These are phyloP conservation scores for Eutrema salsugineum DNA, from an alignment of 441 rosid species.

Conservation along the genomic window DNA sequence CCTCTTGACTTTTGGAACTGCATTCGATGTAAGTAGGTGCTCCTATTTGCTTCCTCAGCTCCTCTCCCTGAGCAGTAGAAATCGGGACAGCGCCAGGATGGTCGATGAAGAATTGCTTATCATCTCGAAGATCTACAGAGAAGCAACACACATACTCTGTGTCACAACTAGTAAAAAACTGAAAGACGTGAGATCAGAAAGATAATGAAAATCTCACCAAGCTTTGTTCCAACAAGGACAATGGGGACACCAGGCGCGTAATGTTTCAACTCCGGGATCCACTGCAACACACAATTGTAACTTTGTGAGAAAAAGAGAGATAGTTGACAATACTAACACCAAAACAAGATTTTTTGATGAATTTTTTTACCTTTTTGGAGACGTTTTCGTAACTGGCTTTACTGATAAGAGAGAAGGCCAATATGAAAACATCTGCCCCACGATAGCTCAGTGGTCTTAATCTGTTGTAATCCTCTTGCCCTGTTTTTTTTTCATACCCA, in stretches of 20 bases:
- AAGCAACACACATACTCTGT: constrained; percentile 6
- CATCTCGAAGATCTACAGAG: constrained; percentile 36
- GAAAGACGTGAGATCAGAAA: neutral
- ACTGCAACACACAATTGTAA: constrained; percentile 26
- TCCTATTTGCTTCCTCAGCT: constrained; percentile 51
- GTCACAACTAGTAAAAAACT: neutral
- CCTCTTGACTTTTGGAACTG: constrained; percentile 63
- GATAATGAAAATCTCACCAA: constrained; percentile 31
- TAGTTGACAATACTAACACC: neutral
- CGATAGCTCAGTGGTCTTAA: constrained; percentile 49
- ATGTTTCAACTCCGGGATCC: constrained; percentile 49
- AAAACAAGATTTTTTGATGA: neutral
- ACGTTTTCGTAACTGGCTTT: constrained; percentile 48
- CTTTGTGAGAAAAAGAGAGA: neutral
- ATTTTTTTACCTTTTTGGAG: constrained; percentile 35
- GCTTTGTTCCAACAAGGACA: constrained; percentile 46
- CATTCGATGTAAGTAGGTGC: constrained; percentile 55
- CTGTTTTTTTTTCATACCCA: constrained; percentile 18
- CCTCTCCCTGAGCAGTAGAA: constrained; percentile 47
- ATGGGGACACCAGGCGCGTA: constrained; percentile 45
- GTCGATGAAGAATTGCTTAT: constrained; percentile 38
- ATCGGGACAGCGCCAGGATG: constrained; percentile 43
- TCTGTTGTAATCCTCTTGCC: constrained; percentile 50
- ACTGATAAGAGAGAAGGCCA: constrained; percentile 54
- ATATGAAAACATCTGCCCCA: constrained; percentile 47